Evolutionary conservation across 2,329 filamentous ascomycete genomes (phyloP), one percentile per base, ranked within the genome.

Genomic region (Mycosphaerella sp.): DNA sequence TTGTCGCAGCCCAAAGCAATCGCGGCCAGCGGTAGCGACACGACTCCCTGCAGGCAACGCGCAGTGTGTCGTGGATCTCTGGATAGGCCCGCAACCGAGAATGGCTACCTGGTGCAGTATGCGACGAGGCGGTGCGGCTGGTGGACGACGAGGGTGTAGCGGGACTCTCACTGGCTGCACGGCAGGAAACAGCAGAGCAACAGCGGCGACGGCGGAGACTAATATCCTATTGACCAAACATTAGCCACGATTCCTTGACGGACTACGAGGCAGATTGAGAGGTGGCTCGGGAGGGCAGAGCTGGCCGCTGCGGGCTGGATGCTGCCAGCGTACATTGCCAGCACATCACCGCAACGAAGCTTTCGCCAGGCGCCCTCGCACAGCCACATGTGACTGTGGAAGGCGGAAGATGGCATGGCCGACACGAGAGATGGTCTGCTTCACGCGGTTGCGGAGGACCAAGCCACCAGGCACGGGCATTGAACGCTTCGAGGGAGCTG

Each of bases 251-350:
- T 53, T 57, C 52, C 55, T 52, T 51, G 45, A 48, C 48, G 55
- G 44, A 12, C 30, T 12, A 34, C 30, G 10, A 34, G 30, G 30
- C 10, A 34, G 30, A 34, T 12, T 6, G 2, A n/a, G 13, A 34
- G 4, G 30, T 10, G 30, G 53, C 44, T 44, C 54, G 54, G 58
- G 51, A 56, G 53, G 41, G 45, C 39, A 44, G 52, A 56, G 54
- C 45, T 30, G 58, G 54, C 48, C 52, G 52, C 55, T 60, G 60
- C 59, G 53, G 42, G 54, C 50, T 47, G 52, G 51, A 56, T 53
- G 57, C 53, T 44, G 61, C 59, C 62, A 62, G 53, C 59, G 56
- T 54, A 64, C 59, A 56, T 44, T 30, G 39, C 56, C 60, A 57
- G 57, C 55, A 59, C 52, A 56, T 54, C 59, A 61, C 54, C 59